These are phyloP conservation scores for Ruellia speciosa DNA, from an alignment of 305 asterid species.

Conservation along the genomic window DNA sequence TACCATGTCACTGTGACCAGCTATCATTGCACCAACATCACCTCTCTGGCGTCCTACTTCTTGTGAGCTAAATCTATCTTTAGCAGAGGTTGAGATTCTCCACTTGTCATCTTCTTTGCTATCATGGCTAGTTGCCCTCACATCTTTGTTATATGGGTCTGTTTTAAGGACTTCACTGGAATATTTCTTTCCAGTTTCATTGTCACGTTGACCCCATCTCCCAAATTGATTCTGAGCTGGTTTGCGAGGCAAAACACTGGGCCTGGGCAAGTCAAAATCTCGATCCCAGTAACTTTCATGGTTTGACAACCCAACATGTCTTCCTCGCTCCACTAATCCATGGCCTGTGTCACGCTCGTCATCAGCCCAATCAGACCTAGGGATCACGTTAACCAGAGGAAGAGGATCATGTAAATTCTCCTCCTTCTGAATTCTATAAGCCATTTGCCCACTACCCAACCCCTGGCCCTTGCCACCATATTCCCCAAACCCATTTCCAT, in stretches of 20 bases:
- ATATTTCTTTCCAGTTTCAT: conserved; percentile 50
- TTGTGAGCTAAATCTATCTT: conserved; percentile 36
- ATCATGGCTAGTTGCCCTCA: conserved; percentile 48
- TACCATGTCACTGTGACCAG: conserved; percentile 31
- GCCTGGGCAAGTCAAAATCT: conserved; percentile 77
- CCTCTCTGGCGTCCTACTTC: conserved; percentile 33
- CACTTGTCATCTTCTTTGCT: conserved; percentile 57
- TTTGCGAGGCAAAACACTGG: conserved; percentile 59
- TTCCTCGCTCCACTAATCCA: conserved; percentile 55
- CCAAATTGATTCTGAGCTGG: conserved; percentile 42
- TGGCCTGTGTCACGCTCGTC: conserved; percentile 97
- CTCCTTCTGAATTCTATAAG: conserved; percentile 38
- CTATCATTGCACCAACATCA: conserved; percentile 36
- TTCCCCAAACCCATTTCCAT: conserved; percentile 34
- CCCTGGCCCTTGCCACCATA: conserved; percentile 36
- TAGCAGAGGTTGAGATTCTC: conserved; percentile 43
- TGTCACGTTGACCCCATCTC: conserved; percentile 53
- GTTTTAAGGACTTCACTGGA: conserved; percentile 51
- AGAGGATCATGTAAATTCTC: conserved; percentile 57
- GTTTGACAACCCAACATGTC: conserved; percentile 54
- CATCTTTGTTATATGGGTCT: conserved; percentile 46
- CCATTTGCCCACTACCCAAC: conserved; percentile 28
- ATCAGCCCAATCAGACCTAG: conserved; percentile 97
- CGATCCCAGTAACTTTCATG: conserved; percentile 73
- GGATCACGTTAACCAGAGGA: conserved; percentile 71